Evolutionary conservation across 371 early-diverging fungal genomes (phyloP).

Genomic region (Rhizopus arrhizus): DNA sequence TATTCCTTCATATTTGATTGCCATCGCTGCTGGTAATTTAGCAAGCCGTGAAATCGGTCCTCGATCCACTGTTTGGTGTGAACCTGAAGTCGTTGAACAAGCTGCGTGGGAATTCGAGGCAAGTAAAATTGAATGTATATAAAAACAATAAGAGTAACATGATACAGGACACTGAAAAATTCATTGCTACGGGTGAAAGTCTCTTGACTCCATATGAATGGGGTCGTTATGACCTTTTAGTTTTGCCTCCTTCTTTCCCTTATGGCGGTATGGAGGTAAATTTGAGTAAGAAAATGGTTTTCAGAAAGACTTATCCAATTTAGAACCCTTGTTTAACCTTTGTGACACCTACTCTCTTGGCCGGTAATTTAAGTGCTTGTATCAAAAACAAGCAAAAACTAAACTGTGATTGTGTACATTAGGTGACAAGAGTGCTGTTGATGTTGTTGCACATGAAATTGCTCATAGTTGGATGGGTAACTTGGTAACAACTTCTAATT

Average conservation of each 20-base stretch:
- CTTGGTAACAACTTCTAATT: slow-evolving; percentile 87
- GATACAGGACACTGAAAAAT: slow-evolving; percentile 77
- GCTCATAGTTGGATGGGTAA: slow-evolving; percentile 98
- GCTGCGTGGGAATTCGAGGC: slow-evolving; percentile 91
- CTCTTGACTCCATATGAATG: slow-evolving; percentile 93
- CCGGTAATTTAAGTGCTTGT: slow-evolving; percentile 29
- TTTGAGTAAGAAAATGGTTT: not conserved
- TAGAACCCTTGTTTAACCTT: slow-evolving; percentile 92
- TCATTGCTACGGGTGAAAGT: slow-evolving; percentile 82
- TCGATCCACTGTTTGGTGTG: slow-evolving; percentile 91
- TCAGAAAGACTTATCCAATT: not conserved
- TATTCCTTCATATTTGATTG: slow-evolving; percentile 92
- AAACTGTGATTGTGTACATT: not conserved
- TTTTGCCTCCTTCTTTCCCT: slow-evolving; percentile 82
- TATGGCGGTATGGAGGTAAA: slow-evolving; percentile 94
- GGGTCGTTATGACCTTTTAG: slow-evolving; percentile 94
- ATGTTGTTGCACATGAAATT: slow-evolving; percentile 96
- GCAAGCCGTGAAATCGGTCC: slow-evolving; percentile 82
- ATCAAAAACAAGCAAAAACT: not conserved
- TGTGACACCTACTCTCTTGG: slow-evolving; percentile 85
- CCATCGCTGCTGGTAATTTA: slow-evolving; percentile 89
- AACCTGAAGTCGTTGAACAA: slow-evolving; percentile 87
- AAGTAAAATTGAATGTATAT: not conserved
- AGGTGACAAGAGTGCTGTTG: slow-evolving; percentile 87
- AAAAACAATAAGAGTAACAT: not conserved